Base-by-base conservation (phyloP, 305 asterid genomes). In the Fraxinus sp. region DNA sequence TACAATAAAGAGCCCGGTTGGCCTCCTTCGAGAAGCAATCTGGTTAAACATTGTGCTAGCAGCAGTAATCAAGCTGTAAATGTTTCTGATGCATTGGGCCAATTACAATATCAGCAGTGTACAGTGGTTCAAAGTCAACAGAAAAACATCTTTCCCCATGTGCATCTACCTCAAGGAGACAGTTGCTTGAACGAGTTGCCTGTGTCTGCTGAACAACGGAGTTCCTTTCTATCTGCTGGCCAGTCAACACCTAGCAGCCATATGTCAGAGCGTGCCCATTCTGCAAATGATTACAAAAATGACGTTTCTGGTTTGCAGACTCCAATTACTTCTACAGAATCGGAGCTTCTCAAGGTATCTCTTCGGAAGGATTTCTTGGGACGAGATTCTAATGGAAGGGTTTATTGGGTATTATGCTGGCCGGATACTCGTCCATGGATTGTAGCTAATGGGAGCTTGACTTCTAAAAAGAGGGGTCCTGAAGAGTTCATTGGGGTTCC, bases 311-410 rank as follows among this genome's bases (percentile, higher is more conserved):
- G 84, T 76, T 77, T 93, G 88, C 91, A 88, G 90, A 88, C 84
- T 62, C 83, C 97, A 77, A 88, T 94, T 85, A 89, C 91, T 84
- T 82, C 89, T 37, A 80, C 86, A 80, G 97, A 94, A 84, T 85
- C 87, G 24, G 97, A 94, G 80, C 90, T 93, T 79, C 81, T 80
- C 52, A 91, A 88, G 83, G 85, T 91, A 74, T 90, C 95, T 82
- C 84, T 94, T 70, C 86, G 97, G 26, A 94, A 92, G 90, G 97
- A 93, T 83, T 90, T 83, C 83, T 83, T 96, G 92, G 99, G 99
- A 77, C 88, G 97, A 85, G 99, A 96, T 88, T 87, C 96, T 55
- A 90, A 87, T 73, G 98, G 99, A 68, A 88, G 98, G 86, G 86
- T 81, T 83, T 96, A 93, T 86, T 96, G 98, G 99, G 89, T 80